Evolutionary conservation across 2,329 filamentous ascomycete species (phyloP).

Genomic region (Trichoderma aggressivum): DNA sequence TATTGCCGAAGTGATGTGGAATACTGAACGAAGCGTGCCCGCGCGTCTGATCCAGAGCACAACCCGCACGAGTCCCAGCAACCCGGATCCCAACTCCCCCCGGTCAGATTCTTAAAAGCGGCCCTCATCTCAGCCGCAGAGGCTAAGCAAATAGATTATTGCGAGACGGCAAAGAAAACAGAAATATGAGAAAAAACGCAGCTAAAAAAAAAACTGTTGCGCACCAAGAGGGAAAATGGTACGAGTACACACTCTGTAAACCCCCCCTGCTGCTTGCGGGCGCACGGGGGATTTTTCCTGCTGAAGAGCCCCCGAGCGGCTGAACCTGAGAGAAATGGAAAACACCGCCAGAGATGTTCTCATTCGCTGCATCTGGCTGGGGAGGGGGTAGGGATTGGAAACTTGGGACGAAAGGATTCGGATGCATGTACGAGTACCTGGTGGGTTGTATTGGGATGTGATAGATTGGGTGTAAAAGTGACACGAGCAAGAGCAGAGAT

Average conservation of each 20-base stretch:
- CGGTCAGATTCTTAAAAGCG: constrained; percentile 7
- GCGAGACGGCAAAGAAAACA: background rate
- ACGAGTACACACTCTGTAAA: background rate
- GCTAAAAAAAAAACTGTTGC: background rate
- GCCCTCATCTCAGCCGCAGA: background rate
- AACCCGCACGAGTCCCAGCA: constrained; percentile 5
- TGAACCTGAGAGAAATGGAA: background rate
- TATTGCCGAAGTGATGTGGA: background rate
- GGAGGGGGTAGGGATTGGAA: background rate
- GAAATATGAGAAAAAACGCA: background rate
- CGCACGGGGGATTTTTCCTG: background rate
- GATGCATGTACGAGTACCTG: background rate
- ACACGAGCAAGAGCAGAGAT: background rate
- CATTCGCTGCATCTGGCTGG: background rate
- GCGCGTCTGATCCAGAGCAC: background rate
- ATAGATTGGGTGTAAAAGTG: background rate
- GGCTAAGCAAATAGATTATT: background rate
- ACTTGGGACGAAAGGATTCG: background rate
- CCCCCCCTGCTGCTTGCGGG: constrained; percentile 4
- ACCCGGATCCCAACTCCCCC: constrained; percentile 8
- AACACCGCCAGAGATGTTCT: background rate
- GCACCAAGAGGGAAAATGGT: background rate
- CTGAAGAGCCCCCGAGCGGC: background rate
- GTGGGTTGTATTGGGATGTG: background rate
- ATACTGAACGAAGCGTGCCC: background rate